A percentile compares a stretch with the other conserved stretches of the same genome.
Conservation (phyloP, 169 alveolate species). For the Cryptosporidium parvum region DNA sequence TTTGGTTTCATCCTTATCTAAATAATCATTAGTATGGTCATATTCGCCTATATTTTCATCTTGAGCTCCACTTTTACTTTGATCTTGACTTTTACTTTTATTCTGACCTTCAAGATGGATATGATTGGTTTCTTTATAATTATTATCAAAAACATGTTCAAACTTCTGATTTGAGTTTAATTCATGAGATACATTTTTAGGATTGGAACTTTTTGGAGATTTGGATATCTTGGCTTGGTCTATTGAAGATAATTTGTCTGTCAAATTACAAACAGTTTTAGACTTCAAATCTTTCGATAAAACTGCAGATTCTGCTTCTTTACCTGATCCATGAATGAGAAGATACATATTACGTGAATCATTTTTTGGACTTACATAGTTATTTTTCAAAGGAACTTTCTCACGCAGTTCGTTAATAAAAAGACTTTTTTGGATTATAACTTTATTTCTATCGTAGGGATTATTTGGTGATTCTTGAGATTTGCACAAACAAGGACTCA, state of each 20-base stretch:
- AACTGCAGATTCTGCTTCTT: not conserved
- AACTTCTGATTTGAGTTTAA: not conserved
- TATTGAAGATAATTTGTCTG: not conserved
- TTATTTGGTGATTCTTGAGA: not conserved
- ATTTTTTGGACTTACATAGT: constrained; percentile 23
- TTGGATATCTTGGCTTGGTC: not conserved
- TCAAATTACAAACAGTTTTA: not conserved
- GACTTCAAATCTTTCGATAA: not conserved
- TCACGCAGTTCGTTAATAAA: constrained; percentile 1
- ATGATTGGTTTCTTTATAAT: not conserved
- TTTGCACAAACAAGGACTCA: not conserved
- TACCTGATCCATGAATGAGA: constrained; percentile 20
- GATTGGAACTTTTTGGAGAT: not conserved
- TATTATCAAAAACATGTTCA: not conserved
- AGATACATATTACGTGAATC: constrained; percentile 12
- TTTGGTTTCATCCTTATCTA: not conserved
- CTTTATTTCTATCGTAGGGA: constrained; percentile 2
- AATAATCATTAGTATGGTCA: not conserved
- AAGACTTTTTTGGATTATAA: not conserved
- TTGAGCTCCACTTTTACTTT: not conserved
- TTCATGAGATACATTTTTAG: not conserved
- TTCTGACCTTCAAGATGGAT: not conserved
- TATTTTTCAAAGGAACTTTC: not conserved
- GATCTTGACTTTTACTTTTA: not conserved
- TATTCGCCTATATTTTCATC: not conserved